Evolutionary conservation across 2,329 filamentous ascomycete genomes (phyloP), one percentile per base, ranked within the genome.

Genomic region (Rhinocladiella similis): DNA sequence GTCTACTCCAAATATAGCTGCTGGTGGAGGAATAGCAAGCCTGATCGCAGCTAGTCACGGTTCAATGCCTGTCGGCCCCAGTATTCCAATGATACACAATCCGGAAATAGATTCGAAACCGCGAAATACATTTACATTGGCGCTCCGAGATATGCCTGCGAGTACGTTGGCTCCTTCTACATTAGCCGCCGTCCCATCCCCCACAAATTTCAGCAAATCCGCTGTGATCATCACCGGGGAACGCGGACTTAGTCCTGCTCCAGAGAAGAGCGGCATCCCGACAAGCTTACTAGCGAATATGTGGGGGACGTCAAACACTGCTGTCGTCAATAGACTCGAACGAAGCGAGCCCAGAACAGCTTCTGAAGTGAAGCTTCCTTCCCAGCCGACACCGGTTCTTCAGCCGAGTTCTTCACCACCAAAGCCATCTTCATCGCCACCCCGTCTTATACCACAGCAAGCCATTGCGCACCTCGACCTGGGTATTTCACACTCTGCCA

Each of bases 231-330:
- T 93, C 14, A 90, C 88, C 65, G 88, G 87, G 50, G 91, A 96
- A 67, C 83, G 87, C 58, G 84, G 85, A 1, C 78, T 91, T 54
- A 82, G 81, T 2, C 72, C 85, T 16, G 85, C 85, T n/a, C 74
- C 76, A 47, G 82, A 85, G 65, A 83, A 79, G 46, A 81, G 81
- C n/a, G 84, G 88, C 41, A 84, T 96, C 73, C 90, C 92, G 1
- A 89, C 89, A 48, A 91, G 90, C 13, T 85, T 97, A 59, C 84
- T 96, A 77, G 92, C 92, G 29, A 97, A 97, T 69, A 83, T 95
- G 54, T 97, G 93, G 93, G 93, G 93, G 48, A 95, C 87, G 67
- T 88, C 85, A 54, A 87, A 91, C 46, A 96, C 91, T 90, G 84
- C 84, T 13, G 83, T 83, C 61, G 74, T 88, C 56, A 87, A 88